phyloP scores from a whole-genome alignment of 2,329 filamentous ascomycete genomes.

The Penicillium concentricum region DNA sequence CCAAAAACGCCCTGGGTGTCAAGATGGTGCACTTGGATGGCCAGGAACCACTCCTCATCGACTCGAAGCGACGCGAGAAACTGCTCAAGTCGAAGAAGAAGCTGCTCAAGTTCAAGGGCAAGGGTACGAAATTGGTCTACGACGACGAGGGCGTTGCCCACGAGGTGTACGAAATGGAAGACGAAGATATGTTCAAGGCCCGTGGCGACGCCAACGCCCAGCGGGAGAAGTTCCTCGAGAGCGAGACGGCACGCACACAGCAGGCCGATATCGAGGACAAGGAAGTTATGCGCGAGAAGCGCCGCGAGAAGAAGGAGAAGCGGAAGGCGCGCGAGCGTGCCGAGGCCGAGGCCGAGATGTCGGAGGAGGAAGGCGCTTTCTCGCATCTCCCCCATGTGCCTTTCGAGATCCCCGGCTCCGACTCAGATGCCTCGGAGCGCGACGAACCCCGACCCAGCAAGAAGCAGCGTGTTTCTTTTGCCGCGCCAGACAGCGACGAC shows the following conservation, averaged over 20 bases:
- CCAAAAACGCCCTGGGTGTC: slow-evolving; percentile 41
- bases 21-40: slow-evolving; percentile 55
- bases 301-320: slow-evolving; percentile 49
- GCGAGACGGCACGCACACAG: slow-evolving; percentile 69
- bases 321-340: slow-evolving; percentile 42
- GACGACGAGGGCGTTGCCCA: slow-evolving; percentile 88
- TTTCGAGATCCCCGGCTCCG: slow-evolving; percentile 20
- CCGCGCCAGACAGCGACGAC: slow-evolving; percentile 26
- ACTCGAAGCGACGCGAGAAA: slow-evolving; percentile 94
- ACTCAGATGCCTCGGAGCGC: slow-evolving; percentile 19
- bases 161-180: slow-evolving; percentile 81
- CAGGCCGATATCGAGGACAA: slow-evolving; percentile 82
- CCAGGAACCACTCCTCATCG: slow-evolving; percentile 72
- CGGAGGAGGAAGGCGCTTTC: slow-evolving; percentile 25
- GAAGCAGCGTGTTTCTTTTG: slow-evolving; percentile 43
- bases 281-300: slow-evolving; percentile 73
- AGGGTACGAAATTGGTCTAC: slow-evolving; percentile 80
- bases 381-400: slow-evolving; percentile 22
- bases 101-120: slow-evolving; percentile 84
- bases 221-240: slow-evolving; percentile 72
- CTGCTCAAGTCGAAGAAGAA: slow-evolving; percentile 94
- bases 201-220: slow-evolving; percentile 75
- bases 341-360: slow-evolving; percentile 32
- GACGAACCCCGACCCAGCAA: slow-evolving; percentile 38
- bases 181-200: slow-evolving; percentile 75